phyloP scores from a whole-genome alignment of 177 flowering plant species.

The Vitis hybrid region DNA sequence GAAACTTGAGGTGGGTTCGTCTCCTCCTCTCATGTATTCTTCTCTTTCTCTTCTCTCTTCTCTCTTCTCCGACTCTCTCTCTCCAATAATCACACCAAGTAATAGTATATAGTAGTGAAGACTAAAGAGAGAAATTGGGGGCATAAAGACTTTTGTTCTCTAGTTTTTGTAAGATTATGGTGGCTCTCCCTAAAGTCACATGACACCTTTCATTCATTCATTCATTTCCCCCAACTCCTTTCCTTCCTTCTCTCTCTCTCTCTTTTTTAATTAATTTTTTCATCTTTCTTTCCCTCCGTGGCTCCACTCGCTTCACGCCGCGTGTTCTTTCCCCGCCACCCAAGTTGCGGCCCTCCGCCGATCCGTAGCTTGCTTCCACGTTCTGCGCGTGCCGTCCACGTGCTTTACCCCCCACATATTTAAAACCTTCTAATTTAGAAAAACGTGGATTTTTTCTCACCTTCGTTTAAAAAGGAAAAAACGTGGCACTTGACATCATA shows the following conservation, averaged over 20 bases:
- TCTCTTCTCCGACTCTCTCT: slow-evolving; percentile 11
- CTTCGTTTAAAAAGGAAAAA: no score
- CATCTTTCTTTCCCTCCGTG: no score
- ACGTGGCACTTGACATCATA: no score
- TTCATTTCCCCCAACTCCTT: background rate
- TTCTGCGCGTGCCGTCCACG: no score
- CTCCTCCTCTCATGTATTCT: slow-evolving; percentile 15
- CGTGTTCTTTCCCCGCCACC: no score
- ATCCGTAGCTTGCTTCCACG: no score
- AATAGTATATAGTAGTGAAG: background rate
- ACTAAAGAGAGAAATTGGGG: slow-evolving; percentile 6
- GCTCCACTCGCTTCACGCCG: no score
- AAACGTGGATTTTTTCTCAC: no score
- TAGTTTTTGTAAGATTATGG: slow-evolving; percentile 23
- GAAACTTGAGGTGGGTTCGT: slow-evolving; percentile 24
- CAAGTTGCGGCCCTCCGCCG: no score
- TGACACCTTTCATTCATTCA: slow-evolving; percentile 20
- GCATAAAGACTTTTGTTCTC: slow-evolving; percentile 26
- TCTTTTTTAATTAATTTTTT: no score
- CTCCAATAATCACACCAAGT: slow-evolving; percentile 24
- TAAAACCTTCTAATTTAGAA: no score
- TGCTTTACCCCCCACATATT: no score
- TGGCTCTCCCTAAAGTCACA: slow-evolving; percentile 24
- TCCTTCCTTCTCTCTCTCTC: background rate
- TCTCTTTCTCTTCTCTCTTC: slow-evolving; percentile 5